Conservation (phyloP, 768 basidiomycete species). For the Coprinopsis sp. region DNA sequence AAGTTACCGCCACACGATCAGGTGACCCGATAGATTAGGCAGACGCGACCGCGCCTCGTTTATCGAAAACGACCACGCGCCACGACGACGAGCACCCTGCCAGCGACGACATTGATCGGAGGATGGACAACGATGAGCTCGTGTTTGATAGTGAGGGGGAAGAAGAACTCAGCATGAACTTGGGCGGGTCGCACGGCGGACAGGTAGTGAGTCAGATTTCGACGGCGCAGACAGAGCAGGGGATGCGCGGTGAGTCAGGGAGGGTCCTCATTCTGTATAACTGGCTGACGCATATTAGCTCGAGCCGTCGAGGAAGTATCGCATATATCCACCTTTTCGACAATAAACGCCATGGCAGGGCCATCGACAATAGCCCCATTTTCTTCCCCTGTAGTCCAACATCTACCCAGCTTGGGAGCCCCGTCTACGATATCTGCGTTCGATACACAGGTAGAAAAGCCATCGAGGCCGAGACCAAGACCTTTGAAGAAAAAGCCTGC, state of each 20-base stretch:
- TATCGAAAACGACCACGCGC: background rate
- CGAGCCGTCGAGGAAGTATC: constrained; percentile 1
- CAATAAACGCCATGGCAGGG: background rate
- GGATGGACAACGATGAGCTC: constrained; percentile 1
- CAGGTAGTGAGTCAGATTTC: constrained; percentile 6
- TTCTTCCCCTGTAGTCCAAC: background rate
- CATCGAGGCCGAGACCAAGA: constrained; percentile 10
- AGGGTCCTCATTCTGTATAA: background rate
- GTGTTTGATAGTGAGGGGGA: constrained; percentile 7
- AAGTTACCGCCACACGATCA: no score
- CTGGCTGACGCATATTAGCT: background rate
- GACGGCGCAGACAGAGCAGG: background rate
- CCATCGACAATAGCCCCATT: constrained; percentile 3
- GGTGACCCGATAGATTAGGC: no score
- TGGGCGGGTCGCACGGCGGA: background rate
- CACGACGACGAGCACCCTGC: background rate
- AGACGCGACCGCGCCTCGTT: no score
- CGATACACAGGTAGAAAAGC: background rate
- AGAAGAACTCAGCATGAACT: constrained; percentile 1
- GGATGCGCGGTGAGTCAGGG: background rate
- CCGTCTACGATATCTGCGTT: background rate
- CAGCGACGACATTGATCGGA: background rate
- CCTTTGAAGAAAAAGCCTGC: constrained; percentile 5
- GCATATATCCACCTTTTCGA: constrained; percentile 2
- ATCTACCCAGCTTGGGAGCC: background rate